Percentiles rank a stretch among this genome's conserved stretches.
phyloP scores from a whole-genome alignment of 2,329 filamentous ascomycete species.

The Spiromastix sp. region DNA sequence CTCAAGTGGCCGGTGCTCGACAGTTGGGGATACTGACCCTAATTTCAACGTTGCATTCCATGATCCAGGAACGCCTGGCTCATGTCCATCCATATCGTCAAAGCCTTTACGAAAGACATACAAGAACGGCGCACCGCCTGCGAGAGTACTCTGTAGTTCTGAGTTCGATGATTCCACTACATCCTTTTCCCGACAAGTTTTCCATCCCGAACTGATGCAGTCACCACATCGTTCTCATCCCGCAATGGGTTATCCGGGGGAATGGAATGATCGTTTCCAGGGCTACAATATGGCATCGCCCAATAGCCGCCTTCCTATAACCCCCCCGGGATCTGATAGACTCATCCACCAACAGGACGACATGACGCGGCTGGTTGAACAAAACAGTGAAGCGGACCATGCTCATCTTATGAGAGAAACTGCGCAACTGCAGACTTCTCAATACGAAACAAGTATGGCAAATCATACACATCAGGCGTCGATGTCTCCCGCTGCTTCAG shows the following conservation, averaged over 20 bases:
- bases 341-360: conserved; percentile 28
- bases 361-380: conserved; percentile 20
- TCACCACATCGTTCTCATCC: conserved; percentile 38
- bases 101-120: conserved; percentile 26
- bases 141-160: conserved; percentile 30
- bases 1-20: conserved; percentile 6
- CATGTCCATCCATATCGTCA: conserved; percentile 22
- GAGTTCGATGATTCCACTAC: conserved; percentile 31
- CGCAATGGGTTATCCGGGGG: conserved; percentile 32
- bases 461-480: conserved; percentile 24
- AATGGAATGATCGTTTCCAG: conserved; percentile 45
- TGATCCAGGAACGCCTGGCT: conserved; percentile 10
- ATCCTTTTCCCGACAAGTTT: conserved; percentile 32
- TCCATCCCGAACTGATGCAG: conserved; percentile 45
- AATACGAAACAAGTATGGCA: conserved; percentile 24
- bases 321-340: conserved; percentile 36
- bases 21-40: conserved; percentile 7
- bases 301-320: conserved; percentile 33
- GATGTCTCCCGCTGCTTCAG: conserved; percentile 22
- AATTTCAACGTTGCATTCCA: conserved; percentile 13
- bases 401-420: conserved; percentile 19
- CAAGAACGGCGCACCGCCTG: conserved; percentile 23
- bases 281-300: conserved; percentile 41
- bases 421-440: conserved; percentile 19
- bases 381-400: conserved; percentile 27